phyloP scores from a whole-genome alignment of 2,329 filamentous ascomycete species.

The Aspergillus sojae region DNA sequence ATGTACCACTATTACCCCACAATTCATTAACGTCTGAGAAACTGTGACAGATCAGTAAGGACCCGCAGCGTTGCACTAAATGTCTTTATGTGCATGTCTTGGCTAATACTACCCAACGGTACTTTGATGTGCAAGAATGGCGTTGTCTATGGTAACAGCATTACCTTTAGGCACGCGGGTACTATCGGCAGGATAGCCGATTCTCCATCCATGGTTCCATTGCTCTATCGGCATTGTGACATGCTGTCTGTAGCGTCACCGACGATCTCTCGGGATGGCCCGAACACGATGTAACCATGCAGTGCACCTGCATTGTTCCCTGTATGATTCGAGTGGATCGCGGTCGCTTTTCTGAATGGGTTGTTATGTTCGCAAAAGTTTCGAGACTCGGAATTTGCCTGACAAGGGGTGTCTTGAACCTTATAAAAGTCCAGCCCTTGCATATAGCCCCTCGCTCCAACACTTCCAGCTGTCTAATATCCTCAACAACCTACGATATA shows the following conservation, averaged over 20 bases:
- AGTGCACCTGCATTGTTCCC: neutral
- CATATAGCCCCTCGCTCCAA: neutral
- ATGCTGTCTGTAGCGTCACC: neutral
- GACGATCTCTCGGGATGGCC: constrained; percentile 1
- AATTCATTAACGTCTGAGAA: too few relatives aligned
- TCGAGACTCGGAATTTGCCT: neutral
- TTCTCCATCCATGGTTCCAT: neutral
- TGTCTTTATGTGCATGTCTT: neutral
- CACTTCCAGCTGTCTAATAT: neutral
- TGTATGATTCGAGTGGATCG: too few relatives aligned
- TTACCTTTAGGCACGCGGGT: neutral
- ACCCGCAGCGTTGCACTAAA: neutral
- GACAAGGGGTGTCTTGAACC: neutral
- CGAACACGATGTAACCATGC: constrained; percentile 8
- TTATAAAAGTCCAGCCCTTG: neutral
- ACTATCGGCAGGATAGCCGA: neutral
- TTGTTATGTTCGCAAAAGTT: neutral
- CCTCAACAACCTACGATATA: neutral
- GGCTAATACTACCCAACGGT: neutral
- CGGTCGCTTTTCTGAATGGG: too few relatives aligned
- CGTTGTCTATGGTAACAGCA: neutral
- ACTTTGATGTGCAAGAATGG: neutral
- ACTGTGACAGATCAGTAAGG: neutral
- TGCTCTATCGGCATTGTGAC: neutral
- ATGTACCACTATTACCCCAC: too few relatives aligned